Conservation (phyloP, 805 yeast species). For the Phaffomyces opuntiae region DNA sequence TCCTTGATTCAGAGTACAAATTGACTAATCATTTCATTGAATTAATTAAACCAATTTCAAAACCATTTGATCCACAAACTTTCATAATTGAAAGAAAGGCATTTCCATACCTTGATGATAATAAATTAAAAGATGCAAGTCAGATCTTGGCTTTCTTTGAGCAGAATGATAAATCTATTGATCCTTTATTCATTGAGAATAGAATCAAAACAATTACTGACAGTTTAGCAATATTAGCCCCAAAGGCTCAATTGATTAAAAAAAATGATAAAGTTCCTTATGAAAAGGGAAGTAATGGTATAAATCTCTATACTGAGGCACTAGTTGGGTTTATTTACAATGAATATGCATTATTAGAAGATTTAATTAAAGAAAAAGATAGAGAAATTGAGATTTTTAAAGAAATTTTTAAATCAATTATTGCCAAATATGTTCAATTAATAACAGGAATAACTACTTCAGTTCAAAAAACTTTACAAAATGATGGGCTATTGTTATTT, state of each 20-base stretch:
- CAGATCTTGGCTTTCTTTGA: conserved; percentile 42
- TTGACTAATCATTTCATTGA: conserved; percentile 43
- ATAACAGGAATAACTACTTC: conserved; percentile 31
- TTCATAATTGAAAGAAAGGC: conserved; percentile 33
- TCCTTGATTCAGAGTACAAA: conserved; percentile 50
- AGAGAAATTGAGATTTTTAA: conserved; percentile 24
- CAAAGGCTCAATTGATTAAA: conserved; percentile 35
- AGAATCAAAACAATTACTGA: conserved; percentile 35
- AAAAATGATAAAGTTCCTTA: conserved; percentile 40
- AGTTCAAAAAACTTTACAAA: conserved; percentile 35
- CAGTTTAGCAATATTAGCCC: conserved; percentile 39
- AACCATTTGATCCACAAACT: conserved; percentile 39
- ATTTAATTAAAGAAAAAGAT: conserved; percentile 31
- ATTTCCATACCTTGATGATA: conserved; percentile 33
- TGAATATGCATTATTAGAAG: conserved; percentile 41
- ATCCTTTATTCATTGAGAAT: conserved; percentile 32
- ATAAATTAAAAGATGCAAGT: conserved; percentile 30
- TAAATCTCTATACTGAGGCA: conserved; percentile 46
- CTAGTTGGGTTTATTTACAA: conserved; percentile 41
- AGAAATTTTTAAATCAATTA: conserved; percentile 27
- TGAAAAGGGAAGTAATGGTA: conserved; percentile 56
- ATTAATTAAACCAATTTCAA: conserved; percentile 32
- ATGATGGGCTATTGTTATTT: conserved; percentile 47
- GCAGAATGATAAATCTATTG: conserved; percentile 23
- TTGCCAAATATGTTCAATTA: conserved; percentile 33